Base-by-base conservation (phyloP, 352 stramenopile species). In the Pythium scleroteichum region DNA sequence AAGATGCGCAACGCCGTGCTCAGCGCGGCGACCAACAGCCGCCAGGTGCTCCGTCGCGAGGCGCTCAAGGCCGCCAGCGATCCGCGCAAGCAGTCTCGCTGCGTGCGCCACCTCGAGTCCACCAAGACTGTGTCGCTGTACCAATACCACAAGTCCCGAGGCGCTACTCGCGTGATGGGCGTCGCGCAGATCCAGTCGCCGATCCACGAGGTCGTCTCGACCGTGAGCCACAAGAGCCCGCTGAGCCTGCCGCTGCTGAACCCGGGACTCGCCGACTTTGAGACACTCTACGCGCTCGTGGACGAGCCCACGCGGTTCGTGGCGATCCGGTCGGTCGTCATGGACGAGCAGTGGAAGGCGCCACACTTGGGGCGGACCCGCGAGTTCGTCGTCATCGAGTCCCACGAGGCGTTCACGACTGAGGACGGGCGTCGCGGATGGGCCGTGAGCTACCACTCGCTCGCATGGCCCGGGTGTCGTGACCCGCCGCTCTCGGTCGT, bases 371-470 rank as follows among this genome's bases (percentile, higher is more conserved):
- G 19, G 4, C 54, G 47, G n/a, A 27, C 32, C 4, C 41, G 55
- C 22, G 35, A 48, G 4, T 69, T 69, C 14, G 40, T 64, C 0
- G 40, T 69, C 6, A 53, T 69, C 23, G 62, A 69, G 27, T 41
- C 22, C 29, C 62, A 69, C 22, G 39, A 49, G n/a, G 46, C 41
- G 5, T 47, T 69, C 29, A 9, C 42, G 19, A 64, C 54, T 3
- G 45, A 55, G 17, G 54, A 61, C 49, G 54, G 62, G 10, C 62
- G 62, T 2, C 48, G 50, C 7, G 62, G 62, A 39, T 69, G 62
- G 62, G 40, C 24, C 32, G 62, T 69, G 24, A 64, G 49, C 40
- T 69, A 46, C 56, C 55, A 70, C 51, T 70, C 63, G 44, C 49
- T 62, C n/a, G 41, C 46, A 24, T 70, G 56, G 55, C 33, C 48